Conservation (phyloP, 225 moss, liverwort and hornwort species). For the Neckera pumila region DNA sequence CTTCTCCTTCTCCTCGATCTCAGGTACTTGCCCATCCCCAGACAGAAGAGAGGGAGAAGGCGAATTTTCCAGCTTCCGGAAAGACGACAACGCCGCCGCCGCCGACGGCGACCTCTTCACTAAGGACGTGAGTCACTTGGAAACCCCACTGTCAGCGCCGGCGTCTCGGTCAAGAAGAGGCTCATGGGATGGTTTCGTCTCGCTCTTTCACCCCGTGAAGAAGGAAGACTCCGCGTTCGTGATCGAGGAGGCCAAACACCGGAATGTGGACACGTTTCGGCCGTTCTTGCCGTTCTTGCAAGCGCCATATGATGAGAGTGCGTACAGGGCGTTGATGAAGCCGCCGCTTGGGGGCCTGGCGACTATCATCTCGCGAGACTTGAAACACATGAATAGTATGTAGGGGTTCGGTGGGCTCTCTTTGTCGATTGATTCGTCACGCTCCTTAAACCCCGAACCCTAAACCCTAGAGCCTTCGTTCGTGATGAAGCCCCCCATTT, state of each 20-base stretch:
- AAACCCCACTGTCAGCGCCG: background rate
- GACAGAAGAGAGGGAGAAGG: constrained; percentile 12
- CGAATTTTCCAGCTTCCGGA: constrained; percentile 71
- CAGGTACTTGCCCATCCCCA: constrained; percentile 20
- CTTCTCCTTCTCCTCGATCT: constrained; percentile 58
- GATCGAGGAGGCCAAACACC: constrained; percentile 37
- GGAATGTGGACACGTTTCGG: constrained; percentile 32
- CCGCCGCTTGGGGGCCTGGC: constrained; percentile 66
- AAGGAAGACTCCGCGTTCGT: constrained; percentile 11
- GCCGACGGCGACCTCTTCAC: background rate
- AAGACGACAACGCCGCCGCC: constrained; percentile 32
- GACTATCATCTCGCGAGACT: constrained; percentile 36
- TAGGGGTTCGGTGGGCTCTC: background rate
- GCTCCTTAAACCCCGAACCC: background rate
- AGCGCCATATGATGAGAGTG: constrained; percentile 57
- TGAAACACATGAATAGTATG: constrained; percentile 21
- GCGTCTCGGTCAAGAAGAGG: constrained; percentile 18
- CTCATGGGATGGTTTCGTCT: constrained; percentile 64
- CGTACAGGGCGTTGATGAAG: constrained; percentile 73
- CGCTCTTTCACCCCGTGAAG: constrained; percentile 44
- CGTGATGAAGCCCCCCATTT: background rate
- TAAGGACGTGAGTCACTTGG: constrained; percentile 9
- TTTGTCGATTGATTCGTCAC: background rate
- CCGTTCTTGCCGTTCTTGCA: constrained; percentile 58
- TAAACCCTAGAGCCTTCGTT: background rate